Percentiles rank a stretch among this genome's conserved stretches.
These are phyloP conservation scores for Epichloe festucae DNA, from an alignment of 2,329 filamentous ascomycete species.

Conservation along the genomic window DNA sequence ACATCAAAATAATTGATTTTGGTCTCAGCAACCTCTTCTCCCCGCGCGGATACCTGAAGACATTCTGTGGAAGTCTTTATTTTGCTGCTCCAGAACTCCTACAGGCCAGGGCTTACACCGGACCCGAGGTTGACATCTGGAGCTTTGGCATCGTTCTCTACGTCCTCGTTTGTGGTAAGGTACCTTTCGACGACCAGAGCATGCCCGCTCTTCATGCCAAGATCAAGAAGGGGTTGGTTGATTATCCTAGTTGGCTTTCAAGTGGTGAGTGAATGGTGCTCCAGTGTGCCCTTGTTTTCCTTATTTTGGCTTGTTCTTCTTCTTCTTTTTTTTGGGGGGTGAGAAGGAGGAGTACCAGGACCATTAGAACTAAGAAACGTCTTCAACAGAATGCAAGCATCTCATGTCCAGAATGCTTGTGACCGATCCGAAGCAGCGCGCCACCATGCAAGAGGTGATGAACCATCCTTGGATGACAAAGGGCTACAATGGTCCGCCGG, in stretches of 20 bases:
- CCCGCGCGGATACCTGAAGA: conserved; percentile 75
- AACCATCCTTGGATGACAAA: conserved; percentile 93
- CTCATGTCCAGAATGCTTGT: conserved; percentile 92
- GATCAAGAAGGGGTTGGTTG: conserved; percentile 93
- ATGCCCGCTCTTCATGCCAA: conserved; percentile 98
- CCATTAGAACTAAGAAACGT: background rate
- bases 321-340: background rate
- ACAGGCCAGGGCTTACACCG: conserved; percentile 87
- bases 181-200: conserved; percentile 97
- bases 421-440: conserved; percentile 78
- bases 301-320: no score
- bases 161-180: conserved; percentile 92
- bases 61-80: conserved; percentile 94
- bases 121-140: conserved; percentile 95
- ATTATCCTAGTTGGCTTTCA: conserved; percentile 89
- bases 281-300: background rate
- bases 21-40: conserved; percentile 93
- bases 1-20: conserved; percentile 99
- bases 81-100: conserved; percentile 93
- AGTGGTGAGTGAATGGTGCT: conserved; percentile 44
- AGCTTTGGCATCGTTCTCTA: conserved; percentile 98
- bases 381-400: conserved; percentile 67
- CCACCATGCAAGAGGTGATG: conserved; percentile 84
- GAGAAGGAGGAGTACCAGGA: background rate
- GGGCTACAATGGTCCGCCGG: conserved; percentile 72